Base-by-base conservation (phyloP, 2,329 filamentous ascomycete genomes). In the Clarireedia monteithiana region DNA sequence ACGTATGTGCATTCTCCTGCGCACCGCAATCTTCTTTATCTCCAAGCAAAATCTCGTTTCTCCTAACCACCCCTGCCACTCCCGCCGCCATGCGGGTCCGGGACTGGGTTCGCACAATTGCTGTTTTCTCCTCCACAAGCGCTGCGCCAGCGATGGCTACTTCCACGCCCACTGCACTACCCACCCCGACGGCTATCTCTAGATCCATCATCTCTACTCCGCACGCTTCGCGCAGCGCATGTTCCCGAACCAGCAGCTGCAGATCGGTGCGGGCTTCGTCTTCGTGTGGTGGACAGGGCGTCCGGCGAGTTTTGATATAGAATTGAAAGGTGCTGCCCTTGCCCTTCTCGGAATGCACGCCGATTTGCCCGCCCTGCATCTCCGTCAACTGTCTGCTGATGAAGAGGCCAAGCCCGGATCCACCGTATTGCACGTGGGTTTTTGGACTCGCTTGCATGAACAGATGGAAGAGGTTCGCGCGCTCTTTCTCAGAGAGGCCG, bases 341-440 rank as follows among this genome's bases (percentile, higher is more conserved):
- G 1, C 85, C 86, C 2, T 81, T 75, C 62, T 83, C 76, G 20
- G 83, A 87, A 2, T 81, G 76, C 3, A 92, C 86, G 1, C 88
- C 88, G 54, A 94, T 91, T 58, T 89, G 85, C 5, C 89, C 89
- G 27, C 88, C 87, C 69, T 91, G 88, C 6, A 92, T 73, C 67
- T 94, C 88, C 0, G 87, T 89, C 9, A 94, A 75, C 57, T 89
- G 83, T 46, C 88, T 79, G 27, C 85, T 88, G 60, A 94, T 91
- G 70, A 91, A 92, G 0, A 94, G 75, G 0, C 89, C 89, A 1
- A 94, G 76, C 0, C 89, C 89, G 0, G 84, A 89, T 0, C 89
- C 89, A 14, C 89, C 89, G 61, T 92, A 91, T 63, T 89, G 84
- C n/a, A 89, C 83, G 64, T 92, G 88, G 0, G 88, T 91, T 42